Evolutionary conservation across 2,329 filamentous ascomycete species (phyloP), one percentile per base, ranked within the genome.

Genomic region (Xylaria hypoxylon): DNA sequence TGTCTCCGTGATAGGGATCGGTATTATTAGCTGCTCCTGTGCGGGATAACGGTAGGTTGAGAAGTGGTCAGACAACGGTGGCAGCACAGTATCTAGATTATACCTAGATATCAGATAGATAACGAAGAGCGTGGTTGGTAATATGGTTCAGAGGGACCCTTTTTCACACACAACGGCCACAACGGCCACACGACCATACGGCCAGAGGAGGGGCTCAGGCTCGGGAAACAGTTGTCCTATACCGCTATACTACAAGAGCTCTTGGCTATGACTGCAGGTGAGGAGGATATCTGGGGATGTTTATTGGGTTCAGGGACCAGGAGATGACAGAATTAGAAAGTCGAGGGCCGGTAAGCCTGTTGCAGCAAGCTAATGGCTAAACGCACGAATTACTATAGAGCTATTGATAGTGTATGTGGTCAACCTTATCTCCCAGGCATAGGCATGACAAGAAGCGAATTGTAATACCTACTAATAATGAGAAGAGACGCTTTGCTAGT

Each of bases 391-490:
- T 69, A 72, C 69, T 66, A 69, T 62, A 70, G 68, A 70, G 70
- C 68, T 65, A 73, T 73, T 73, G 74, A 75, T 75, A 76, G 72
- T 68, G 64, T 24, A 57, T 68, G 53, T 64, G 67, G 60, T 66
- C 68, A 67, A 71, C 71, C 72, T 75, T 76, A 76, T 76, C 74
- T 75, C 62, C 59, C 64, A 68, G 65, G 40, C 68, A 72, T 74
- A 69, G 68, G 42, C 70, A 73, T 76, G 74, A 76, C 74, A 71
- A 72, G 71, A 75, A 69, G 68, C 58, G 68, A 74, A 76, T 71
- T 71, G 74, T 76, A 72, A 75, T 70, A 62, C 59, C 59, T 62
- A 70, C 62, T 70, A 47, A 58, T 58, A 67, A 59, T 51, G 40
- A 56, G 40, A 17, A 51, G 24, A 67, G 65, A 68, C 45, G 19